Conservation (phyloP, 331 rosid genomes). For the Arachis monticola region DNA sequence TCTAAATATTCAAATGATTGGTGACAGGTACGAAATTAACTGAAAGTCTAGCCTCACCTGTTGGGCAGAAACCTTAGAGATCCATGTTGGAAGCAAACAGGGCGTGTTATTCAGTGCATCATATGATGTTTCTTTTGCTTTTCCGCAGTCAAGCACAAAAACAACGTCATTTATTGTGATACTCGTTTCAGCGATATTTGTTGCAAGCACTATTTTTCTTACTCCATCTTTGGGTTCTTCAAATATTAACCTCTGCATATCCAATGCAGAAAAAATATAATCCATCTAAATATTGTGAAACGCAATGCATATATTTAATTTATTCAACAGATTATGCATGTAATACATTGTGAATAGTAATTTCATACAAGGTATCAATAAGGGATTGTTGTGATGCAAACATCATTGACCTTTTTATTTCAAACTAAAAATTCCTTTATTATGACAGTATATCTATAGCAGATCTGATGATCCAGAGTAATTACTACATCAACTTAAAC, state of each 20-base stretch:
- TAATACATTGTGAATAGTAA: constrained; percentile 10
- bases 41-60: constrained; percentile 73
- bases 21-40: constrained; percentile 38
- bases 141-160: constrained; percentile 94
- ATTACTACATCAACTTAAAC: constrained; percentile 6
- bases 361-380: constrained; percentile 4
- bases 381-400: not conserved
- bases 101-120: constrained; percentile 98
- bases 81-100: constrained; percentile 98
- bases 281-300: constrained; percentile 31
- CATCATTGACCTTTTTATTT: not conserved
- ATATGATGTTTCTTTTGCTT: constrained; percentile 97
- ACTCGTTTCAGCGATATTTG: constrained; percentile 98
- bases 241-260: constrained; percentile 91
- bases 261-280: constrained; percentile 28
- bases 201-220: constrained; percentile 92
- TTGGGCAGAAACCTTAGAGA: constrained; percentile 92
- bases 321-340: constrained; percentile 2
- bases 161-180: constrained; percentile 93
- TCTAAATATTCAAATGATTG: constrained; percentile 13
- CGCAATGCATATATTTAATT: constrained; percentile 15
- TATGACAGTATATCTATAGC: not conserved
- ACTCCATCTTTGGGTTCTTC: constrained; percentile 79
- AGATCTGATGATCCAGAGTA: not conserved
- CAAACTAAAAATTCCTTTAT: constrained; percentile 14